phyloP scores from a whole-genome alignment of 2,329 filamentous ascomycete genomes.

The Metarhizium robertsii region DNA sequence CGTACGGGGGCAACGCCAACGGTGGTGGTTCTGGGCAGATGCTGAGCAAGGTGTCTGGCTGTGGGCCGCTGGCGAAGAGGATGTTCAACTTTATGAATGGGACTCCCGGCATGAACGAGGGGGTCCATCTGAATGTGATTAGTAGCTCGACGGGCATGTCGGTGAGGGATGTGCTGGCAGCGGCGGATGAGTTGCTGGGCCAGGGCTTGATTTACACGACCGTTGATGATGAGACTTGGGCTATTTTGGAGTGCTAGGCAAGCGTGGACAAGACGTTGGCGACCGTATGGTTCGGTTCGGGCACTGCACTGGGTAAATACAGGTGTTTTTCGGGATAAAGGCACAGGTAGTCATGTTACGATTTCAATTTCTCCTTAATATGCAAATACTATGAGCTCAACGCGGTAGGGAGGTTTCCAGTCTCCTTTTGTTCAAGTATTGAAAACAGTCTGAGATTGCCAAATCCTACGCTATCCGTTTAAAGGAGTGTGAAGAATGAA shows the following conservation, averaged over 20 bases:
- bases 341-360: not conserved
- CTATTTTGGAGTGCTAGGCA: conserved; percentile 53
- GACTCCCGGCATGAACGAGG: conserved; percentile 66
- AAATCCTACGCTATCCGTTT: too few relatives aligned
- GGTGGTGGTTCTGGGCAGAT: conserved; percentile 27
- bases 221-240: conserved; percentile 87
- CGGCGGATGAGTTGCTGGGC: conserved; percentile 70
- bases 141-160: conserved; percentile 56
- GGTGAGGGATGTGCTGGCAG: conserved; percentile 60
- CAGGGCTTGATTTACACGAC: conserved; percentile 80
- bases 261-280: not conserved
- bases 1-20: conserved; percentile 23
- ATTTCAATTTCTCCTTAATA: not conserved
- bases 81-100: conserved; percentile 63
- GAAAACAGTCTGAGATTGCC: too few relatives aligned
- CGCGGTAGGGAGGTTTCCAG: too few relatives aligned
- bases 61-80: conserved; percentile 51
- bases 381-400: too few relatives aligned
- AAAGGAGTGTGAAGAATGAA: too few relatives aligned
- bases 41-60: conserved; percentile 32
- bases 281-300: conserved; percentile 9
- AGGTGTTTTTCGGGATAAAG: conserved; percentile 9
- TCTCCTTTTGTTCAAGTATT: too few relatives aligned
- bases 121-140: conserved; percentile 72
- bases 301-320: not conserved